Base-by-base conservation (phyloP, 176 grass and related monocot species). In the Eleusine indica region DNA sequence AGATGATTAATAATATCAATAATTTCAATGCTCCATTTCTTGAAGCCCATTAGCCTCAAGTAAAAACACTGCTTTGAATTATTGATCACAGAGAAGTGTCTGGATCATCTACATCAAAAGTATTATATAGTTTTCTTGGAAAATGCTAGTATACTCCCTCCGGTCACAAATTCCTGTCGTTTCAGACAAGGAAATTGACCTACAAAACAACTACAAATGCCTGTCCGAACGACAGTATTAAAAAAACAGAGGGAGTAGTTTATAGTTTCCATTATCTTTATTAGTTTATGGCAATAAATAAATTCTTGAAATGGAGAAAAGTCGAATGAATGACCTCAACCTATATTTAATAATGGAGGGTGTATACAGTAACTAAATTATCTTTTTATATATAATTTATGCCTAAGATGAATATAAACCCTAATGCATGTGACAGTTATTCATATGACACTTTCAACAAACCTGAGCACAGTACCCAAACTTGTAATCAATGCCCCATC, bases 381-480 rank as follows among this genome's bases (percentile, higher is more conserved):
- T 35, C 5, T 41, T 28, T 35, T 35, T 35, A 35, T 35, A 35
- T 35, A 35, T 35, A 35, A 35, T 35, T 35, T 68, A 42, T 22
- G 32, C 11, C 68, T 63, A 64, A 21, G 13, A 52, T 42, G 21
- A 52, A 82, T 21, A 54, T 69, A 67, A 74, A 61, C 54, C 49
- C 46, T 69, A 83, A 87, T 74, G 9, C 71, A 76, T 52, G 49
- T 37, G 15, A 62, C 17, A 41, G 9, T 54, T 72, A 75, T 28
- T 75, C 52, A 78, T 74, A 84, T 70, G 71, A 37, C 7, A 75
- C 3, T 25, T 43, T 13, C 80, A 77, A 73, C 67, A 70, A 88
- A 95, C 96, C 96, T 98, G 91, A 90, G 86, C 90, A 79, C 96
- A 98, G 47, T 98, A 95, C 11, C 96, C 96, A 85, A 98, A 92